phyloP scores from a whole-genome alignment of 73 alveolate species.

The Paramecium octaurelia region DNA sequence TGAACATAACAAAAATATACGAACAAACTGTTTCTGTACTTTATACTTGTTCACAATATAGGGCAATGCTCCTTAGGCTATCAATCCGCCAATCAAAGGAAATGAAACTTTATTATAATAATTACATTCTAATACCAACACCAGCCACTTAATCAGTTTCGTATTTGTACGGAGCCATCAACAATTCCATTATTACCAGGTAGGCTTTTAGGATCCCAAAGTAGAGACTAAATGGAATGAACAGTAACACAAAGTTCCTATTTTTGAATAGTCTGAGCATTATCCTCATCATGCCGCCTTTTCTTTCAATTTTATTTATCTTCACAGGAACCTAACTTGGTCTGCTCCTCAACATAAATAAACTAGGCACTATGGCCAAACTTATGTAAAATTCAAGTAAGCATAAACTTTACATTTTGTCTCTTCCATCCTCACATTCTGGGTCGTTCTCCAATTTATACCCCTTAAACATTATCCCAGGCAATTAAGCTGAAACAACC shows the following conservation, averaged over 20 bases:
- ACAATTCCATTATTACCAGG: neutral
- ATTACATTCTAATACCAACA: neutral
- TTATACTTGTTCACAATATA: neutral
- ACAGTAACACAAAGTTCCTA: neutral
- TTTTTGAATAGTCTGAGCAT: neutral
- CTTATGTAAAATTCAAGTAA: slow-evolving; percentile 2
- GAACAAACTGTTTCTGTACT: neutral
- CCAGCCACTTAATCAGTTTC: neutral
- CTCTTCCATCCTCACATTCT: neutral
- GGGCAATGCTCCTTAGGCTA: neutral
- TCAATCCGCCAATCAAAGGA: neutral
- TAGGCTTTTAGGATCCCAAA: slow-evolving; percentile 3
- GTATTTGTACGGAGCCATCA: neutral
- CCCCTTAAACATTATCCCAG: neutral
- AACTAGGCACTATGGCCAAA: neutral
- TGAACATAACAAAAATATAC: neutral
- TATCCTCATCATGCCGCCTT: neutral
- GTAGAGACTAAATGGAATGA: slow-evolving; percentile 3
- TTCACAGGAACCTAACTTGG: neutral
- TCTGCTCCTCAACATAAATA: neutral
- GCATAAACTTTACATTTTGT: neutral
- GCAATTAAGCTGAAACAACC: neutral
- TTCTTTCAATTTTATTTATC: neutral
- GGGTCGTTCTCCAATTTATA: neutral
- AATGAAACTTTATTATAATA: neutral